These are phyloP conservation scores for Fraxinus paxiana DNA, from an alignment of 305 asterid species.

Conservation along the genomic window DNA sequence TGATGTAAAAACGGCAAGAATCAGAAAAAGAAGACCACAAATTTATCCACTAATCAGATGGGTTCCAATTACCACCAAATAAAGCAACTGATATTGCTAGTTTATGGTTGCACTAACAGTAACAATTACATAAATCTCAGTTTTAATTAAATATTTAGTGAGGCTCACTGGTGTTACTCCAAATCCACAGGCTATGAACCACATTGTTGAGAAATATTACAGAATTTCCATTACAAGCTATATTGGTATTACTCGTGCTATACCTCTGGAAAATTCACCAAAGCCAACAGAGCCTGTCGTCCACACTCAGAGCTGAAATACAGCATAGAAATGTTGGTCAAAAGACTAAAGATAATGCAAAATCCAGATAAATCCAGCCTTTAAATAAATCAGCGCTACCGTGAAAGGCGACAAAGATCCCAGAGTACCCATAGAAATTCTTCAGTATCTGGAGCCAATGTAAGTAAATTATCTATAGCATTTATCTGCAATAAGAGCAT, in stretches of 20 bases:
- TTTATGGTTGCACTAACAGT: background rate
- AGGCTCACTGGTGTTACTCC: background rate
- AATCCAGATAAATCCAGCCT: slow-evolving; percentile 17
- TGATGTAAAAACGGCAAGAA: background rate
- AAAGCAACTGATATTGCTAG: slow-evolving; percentile 15
- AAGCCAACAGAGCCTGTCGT: slow-evolving; percentile 81
- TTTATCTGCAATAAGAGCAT: slow-evolving; percentile 48
- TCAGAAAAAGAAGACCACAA: background rate
- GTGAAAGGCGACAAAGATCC: slow-evolving; percentile 89
- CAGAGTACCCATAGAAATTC: slow-evolving; percentile 89
- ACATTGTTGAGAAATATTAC: background rate
- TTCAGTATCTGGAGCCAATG: slow-evolving; percentile 66
- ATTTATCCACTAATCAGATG: slow-evolving; percentile 19
- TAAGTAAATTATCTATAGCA: slow-evolving; percentile 61
- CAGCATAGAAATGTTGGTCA: slow-evolving; percentile 24
- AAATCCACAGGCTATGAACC: background rate
- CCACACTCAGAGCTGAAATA: slow-evolving; percentile 83
- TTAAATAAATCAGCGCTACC: slow-evolving; percentile 46
- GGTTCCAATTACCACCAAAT: slow-evolving; percentile 6
- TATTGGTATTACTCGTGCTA: background rate
- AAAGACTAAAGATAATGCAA: slow-evolving; percentile 16
- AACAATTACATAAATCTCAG: background rate
- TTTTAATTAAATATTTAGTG: background rate
- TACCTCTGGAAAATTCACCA: slow-evolving; percentile 96
- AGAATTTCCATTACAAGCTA: background rate